Evolutionary conservation across 1,284 basidiomycete genomes (phyloP), one percentile per base, ranked within the genome.

Genomic region (Mycena citricolor): DNA sequence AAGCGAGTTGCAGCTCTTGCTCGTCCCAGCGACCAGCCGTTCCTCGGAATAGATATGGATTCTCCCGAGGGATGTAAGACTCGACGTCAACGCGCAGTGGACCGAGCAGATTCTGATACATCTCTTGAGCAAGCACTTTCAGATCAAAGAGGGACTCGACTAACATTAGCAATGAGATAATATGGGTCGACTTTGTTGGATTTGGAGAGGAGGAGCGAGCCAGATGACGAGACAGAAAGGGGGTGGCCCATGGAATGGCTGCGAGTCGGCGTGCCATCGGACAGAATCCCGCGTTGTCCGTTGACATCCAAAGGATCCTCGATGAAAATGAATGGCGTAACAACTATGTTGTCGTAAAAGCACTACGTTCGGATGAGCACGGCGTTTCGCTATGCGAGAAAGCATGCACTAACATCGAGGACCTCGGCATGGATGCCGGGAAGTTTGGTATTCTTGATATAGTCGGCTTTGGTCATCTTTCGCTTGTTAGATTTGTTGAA

Each of bases 401-500:
- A 60, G 39, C 3, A 4, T 31, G n/a, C n/a, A 54, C 74, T 63
- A 62, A 94, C 93, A 61, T 95, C 93, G 44, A 99, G 74, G 23
- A 97, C 80, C 57, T 94, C 85, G 4, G 82, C 75, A 13, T 82
- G 73, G 14, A 97, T 79, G 10, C 93, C 93, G n/a, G 92, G 88
- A 50, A 95, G 75, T 39, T 79, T 74, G 0, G 94, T 94, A 59
- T 97, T 97, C 67, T 83, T 89, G 52, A 97, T 74, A 60, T 97
- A 97, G 59, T 95, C 94, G 2, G 81, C 73, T 62, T 94, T 97
- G 24, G 87, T 84, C 97, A 99, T 99, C 70, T 98, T 98, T 52
- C 86, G 85, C 68, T 92, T 97, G 67, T 97, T 98, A 54, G 91
- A 93, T 66, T 87, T 91, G 69, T 99, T 99, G 74, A 98, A 99